phyloP scores from a whole-genome alignment of 2,329 filamentous ascomycete species.

The Pyrenophora teres region DNA sequence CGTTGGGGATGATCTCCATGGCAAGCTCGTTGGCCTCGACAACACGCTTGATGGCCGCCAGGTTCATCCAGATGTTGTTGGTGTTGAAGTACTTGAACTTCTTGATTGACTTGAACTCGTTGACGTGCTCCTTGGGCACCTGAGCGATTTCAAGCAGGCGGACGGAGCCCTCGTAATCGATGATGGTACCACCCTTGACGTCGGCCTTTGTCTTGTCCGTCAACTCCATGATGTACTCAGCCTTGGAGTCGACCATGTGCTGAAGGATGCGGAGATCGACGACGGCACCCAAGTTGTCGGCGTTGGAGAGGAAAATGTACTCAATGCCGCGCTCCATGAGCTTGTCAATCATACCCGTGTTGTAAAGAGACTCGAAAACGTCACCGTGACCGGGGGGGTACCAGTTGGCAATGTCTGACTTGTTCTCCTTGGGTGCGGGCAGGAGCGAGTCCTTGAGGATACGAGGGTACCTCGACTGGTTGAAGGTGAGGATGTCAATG shows the following conservation, averaged over 20 bases:
- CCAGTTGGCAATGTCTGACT: conserved; percentile 93
- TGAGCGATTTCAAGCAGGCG: conserved; percentile 98
- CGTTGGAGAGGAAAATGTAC: conserved; percentile 98
- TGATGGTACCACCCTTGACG: conserved; percentile 99
- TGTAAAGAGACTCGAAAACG: conserved; percentile 99
- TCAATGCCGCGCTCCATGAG: conserved; percentile 94
- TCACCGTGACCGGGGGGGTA: conserved; percentile 99
- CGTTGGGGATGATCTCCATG: conserved; percentile 99
- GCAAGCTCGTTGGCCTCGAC: conserved; percentile 98
- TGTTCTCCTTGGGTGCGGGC: conserved; percentile 85
- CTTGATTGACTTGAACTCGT: conserved; percentile 99
- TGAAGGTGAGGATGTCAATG: conserved; percentile 99
- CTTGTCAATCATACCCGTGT: conserved; percentile 97
- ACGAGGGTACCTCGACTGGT: conserved; percentile 98
- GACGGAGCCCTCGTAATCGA: conserved; percentile 96
- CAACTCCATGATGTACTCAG: conserved; percentile 99
- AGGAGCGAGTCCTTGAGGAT: conserved; percentile 98
- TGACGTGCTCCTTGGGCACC: conserved; percentile 99
- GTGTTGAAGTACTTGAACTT: conserved; percentile 99
- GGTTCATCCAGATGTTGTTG: conserved; percentile 99
- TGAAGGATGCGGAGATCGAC: conserved; percentile 97
- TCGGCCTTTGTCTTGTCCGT: conserved; percentile 99
- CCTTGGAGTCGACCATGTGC: conserved; percentile 97
- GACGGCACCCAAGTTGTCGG: conserved; percentile 96
- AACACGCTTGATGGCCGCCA: conserved; percentile 95